Evolutionary conservation across 345 rosid genomes (phyloP).

Genomic region (Eucalyptus cloeziana): DNA sequence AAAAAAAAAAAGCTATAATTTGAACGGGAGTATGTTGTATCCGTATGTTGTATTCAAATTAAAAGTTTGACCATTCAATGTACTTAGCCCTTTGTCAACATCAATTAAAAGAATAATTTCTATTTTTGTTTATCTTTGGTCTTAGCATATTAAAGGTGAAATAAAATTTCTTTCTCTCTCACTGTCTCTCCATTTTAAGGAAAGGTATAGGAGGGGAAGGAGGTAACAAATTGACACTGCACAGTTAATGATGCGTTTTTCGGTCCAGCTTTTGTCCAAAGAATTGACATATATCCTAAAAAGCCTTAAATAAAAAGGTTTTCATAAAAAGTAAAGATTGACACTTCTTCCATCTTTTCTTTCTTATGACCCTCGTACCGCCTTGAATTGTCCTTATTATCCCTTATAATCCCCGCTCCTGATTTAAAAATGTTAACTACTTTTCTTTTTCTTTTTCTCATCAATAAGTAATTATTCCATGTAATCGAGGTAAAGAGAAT

Average conservation of each 20-base stretch:
- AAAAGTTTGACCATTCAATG: not conserved
- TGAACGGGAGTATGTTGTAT: not conserved
- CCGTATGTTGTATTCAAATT: not conserved
- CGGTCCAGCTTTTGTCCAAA: not conserved
- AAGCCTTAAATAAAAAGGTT: not conserved
- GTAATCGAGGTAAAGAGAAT: not conserved
- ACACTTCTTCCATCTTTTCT: no score
- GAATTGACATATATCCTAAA: not conserved
- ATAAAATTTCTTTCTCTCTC: not conserved
- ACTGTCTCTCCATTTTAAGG: not conserved
- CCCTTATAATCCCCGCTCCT: not conserved
- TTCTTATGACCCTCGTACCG: not conserved
- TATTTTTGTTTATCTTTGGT: not conserved
- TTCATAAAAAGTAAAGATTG: not conserved
- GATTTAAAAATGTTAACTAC: no score
- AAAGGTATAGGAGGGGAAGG: not conserved
- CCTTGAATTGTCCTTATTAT: not conserved
- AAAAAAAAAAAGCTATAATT: not conserved
- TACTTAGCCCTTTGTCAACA: not conserved
- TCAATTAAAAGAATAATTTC: not conserved
- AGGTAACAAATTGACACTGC: not conserved
- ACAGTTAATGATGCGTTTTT: not conserved
- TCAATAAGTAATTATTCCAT: not conserved
- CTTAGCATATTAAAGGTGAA: not conserved
- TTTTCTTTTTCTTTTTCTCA: no score